phyloP scores from a whole-genome alignment of 768 basidiomycete genomes.

The Gloeophyllum trabeum region DNA sequence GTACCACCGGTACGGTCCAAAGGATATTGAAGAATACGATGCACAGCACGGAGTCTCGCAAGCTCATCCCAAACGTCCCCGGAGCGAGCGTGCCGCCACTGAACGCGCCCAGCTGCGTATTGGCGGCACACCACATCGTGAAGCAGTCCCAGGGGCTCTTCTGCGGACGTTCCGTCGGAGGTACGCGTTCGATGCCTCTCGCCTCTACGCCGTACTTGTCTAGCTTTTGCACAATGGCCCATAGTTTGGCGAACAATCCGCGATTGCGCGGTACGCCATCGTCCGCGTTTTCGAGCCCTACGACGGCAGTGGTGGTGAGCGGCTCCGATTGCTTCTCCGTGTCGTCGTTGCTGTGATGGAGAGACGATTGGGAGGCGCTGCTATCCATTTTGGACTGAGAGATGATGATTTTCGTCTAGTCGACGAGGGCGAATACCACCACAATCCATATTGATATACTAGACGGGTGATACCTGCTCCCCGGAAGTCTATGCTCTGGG shows the following conservation, averaged over 20 bases:
- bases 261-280: neutral
- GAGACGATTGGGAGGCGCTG: too few species aligned
- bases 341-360: too few species aligned
- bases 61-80: conserved; percentile 20
- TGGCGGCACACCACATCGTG: conserved; percentile 21
- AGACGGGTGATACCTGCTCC: too few species aligned
- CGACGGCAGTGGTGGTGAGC: neutral
- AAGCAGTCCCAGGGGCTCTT: neutral
- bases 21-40: conserved; percentile 31
- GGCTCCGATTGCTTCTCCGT: neutral
- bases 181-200: conserved; percentile 24
- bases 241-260: neutral
- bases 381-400: too few species aligned
- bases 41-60: conserved; percentile 24
- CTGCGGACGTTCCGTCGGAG: conserved; percentile 13
- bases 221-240: neutral
- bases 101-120: conserved; percentile 21
- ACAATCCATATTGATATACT: too few species aligned
- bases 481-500: too few species aligned
- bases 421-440: too few species aligned
- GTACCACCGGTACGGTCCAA: conserved; percentile 15
- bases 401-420: too few species aligned
- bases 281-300: neutral
- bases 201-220: conserved; percentile 19
- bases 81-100: conserved; percentile 26